Evolutionary conservation across 768 basidiomycete species (phyloP), one percentile per base, ranked within the genome.

Genomic region (Saitozyma podzolica): DNA sequence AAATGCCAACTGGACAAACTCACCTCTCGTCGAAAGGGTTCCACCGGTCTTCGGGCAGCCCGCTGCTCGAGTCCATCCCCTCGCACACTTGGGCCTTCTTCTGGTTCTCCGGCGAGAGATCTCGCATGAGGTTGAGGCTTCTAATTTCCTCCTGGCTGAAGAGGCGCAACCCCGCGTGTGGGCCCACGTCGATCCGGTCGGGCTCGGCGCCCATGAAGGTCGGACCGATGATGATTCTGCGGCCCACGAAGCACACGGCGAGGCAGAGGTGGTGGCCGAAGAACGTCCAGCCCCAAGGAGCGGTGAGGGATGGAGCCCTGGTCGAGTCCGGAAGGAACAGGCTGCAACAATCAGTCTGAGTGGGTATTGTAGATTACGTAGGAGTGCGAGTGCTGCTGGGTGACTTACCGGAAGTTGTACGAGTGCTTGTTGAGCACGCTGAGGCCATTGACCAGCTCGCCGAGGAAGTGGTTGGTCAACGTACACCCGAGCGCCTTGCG

Each of bases 181-280:
- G 62, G 1, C 75, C 75, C 3, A 43, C 63, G 45, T 76, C 75
- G 48, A 76, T 74, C n/a, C 67, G 45, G 52, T 76, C 73, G 11
- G 75, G 75, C 57, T 76, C 75, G 9, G 75, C 75, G 14, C 72
- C 75, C 61, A 74, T 67, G 58, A 76, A 76, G 2, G 68, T 72
- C 13, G 75, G 75, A 9, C 70, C 69, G 29, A 73, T 64, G 55
- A 73, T 59, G 70, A 74, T 74, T 48, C 70, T 40, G 39, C 56
- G 59, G 14, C 73, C 70, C 29, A 72, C 73, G 52, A 76, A 72
- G 40, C 64, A 63, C 54, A 76, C 70, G 41, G 72, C 61, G 29
- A 76, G 57, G 58, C 75, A 76, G 8, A 76, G 67, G 62, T 76
- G 75, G 51, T 76, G 75, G 14, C 75, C 75, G 55, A 74, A 76